These are phyloP conservation scores for Peniophora sp. DNA, from an alignment of 1,284 basidiomycete species.

Conservation along the genomic window DNA sequence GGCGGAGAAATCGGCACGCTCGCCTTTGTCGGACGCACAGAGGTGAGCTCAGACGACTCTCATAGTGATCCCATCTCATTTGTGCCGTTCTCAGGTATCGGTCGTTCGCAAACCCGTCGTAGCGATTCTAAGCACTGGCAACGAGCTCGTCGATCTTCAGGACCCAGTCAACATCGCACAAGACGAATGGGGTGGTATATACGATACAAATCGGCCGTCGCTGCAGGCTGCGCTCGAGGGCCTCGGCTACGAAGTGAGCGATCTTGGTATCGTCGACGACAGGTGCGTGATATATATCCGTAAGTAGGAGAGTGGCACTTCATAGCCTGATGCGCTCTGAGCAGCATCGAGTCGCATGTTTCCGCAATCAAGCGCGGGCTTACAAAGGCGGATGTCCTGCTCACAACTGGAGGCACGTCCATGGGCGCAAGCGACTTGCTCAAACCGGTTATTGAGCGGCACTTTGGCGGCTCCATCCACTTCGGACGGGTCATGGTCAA, in stretches of 20 bases:
- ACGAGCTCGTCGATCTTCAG: constrained; percentile 71
- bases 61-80: neutral
- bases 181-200: constrained; percentile 63
- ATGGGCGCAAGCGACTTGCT: constrained; percentile 86
- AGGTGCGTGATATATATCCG: constrained; percentile 32
- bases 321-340: neutral
- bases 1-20: constrained; percentile 87
- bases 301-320: no score
- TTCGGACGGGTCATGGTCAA: constrained; percentile 73
- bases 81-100: constrained; percentile 36
- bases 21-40: constrained; percentile 66
- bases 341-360: constrained; percentile 57
- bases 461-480: constrained; percentile 67
- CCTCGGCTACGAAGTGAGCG: constrained; percentile 71
- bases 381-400: constrained; percentile 59
- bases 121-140: constrained; percentile 79
- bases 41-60: constrained; percentile 32
- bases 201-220: constrained; percentile 82
- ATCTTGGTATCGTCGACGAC: constrained; percentile 77
- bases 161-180: constrained; percentile 23
- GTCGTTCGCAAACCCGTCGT: constrained; percentile 69
- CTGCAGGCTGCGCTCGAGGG: constrained; percentile 62
- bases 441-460: constrained; percentile 81
- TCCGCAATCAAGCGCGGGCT: constrained; percentile 50
- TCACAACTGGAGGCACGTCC: constrained; percentile 85